A percentile compares a stretch with the other conserved stretches of the same genome.
These are phyloP conservation scores for Primulina tabacum DNA, from an alignment of 257 asterid genomes.

Conservation along the genomic window DNA sequence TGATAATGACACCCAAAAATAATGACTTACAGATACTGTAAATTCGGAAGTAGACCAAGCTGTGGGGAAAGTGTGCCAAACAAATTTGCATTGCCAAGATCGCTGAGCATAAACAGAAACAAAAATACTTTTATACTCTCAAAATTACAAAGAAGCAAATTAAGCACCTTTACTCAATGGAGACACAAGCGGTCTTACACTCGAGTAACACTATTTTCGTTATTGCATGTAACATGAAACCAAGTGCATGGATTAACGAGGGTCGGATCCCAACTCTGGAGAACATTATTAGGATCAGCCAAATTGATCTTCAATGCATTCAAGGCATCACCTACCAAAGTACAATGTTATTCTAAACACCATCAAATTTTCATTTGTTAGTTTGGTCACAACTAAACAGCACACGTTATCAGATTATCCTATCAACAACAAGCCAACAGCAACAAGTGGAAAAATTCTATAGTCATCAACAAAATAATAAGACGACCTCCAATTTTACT, in stretches of 20 bases:
- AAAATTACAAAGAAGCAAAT: slow-evolving; percentile 6
- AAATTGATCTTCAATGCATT: slow-evolving; percentile 65
- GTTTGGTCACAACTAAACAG: slow-evolving; percentile 11
- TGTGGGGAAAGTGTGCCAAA: slow-evolving; percentile 82
- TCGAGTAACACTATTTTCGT: slow-evolving; percentile 77
- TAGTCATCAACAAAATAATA: not conserved
- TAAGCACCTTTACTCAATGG: slow-evolving; percentile 13
- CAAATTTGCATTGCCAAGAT: slow-evolving; percentile 95
- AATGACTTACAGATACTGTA: slow-evolving; percentile 87
- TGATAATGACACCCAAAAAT: slow-evolving; percentile 9
- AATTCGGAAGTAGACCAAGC: slow-evolving; percentile 72
- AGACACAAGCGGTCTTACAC: slow-evolving; percentile 55
- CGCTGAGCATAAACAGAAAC: slow-evolving; percentile 44
- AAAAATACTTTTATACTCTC: slow-evolving; percentile 15
- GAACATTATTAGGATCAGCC: slow-evolving; percentile 85
- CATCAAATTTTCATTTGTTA: not conserved
- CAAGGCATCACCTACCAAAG: slow-evolving; percentile 88
- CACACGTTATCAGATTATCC: slow-evolving; percentile 8
- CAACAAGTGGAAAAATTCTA: not conserved
- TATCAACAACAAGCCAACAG: not conserved
- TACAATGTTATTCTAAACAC: slow-evolving; percentile 8
- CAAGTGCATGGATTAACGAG: slow-evolving; percentile 98
- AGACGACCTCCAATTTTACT: slow-evolving; percentile 1
- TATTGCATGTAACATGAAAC: slow-evolving; percentile 93
- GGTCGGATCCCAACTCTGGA: slow-evolving; percentile 96